These are phyloP conservation scores for Verruconis gallopava DNA, from an alignment of 2,329 filamentous ascomycete species.

Conservation along the genomic window DNA sequence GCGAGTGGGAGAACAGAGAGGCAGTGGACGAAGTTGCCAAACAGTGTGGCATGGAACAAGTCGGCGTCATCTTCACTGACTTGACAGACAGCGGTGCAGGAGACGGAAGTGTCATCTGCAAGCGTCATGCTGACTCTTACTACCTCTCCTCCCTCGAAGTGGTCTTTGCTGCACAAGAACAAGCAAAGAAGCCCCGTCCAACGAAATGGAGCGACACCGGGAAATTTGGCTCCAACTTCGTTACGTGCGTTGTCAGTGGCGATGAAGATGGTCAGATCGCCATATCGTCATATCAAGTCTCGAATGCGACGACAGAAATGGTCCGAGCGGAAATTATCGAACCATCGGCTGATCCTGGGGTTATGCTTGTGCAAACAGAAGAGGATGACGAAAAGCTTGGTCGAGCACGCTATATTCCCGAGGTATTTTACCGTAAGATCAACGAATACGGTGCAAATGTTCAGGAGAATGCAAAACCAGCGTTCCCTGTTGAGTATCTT, in stretches of 20 bases:
- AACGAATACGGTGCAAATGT: constrained; percentile 96
- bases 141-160: constrained; percentile 89
- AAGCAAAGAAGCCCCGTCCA: constrained; percentile 75
- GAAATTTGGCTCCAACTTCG: constrained; percentile 87
- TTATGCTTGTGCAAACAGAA: constrained; percentile 91
- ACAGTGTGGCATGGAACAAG: constrained; percentile 71
- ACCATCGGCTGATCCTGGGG: constrained; percentile 78
- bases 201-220: constrained; percentile 97
- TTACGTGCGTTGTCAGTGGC: constrained; percentile 90
- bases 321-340: constrained; percentile 89
- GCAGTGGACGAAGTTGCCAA: constrained; percentile 69
- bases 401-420: constrained; percentile 80
- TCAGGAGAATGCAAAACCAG: constrained; percentile 91
- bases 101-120: constrained; percentile 83
- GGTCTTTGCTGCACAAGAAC: constrained; percentile 73
- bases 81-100: constrained; percentile 67
- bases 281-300: constrained; percentile 87
- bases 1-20: constrained; percentile 72
- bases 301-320: constrained; percentile 95
- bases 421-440: constrained; percentile 89
- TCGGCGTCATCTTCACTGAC: constrained; percentile 93
- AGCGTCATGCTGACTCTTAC: constrained; percentile 89
- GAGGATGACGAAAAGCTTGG: constrained; percentile 63
- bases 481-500: constrained; percentile 92
- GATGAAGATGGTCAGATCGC: constrained; percentile 80